Evolutionary conservation across 805 yeast species (phyloP).

Genomic region (Pichia heedii): DNA sequence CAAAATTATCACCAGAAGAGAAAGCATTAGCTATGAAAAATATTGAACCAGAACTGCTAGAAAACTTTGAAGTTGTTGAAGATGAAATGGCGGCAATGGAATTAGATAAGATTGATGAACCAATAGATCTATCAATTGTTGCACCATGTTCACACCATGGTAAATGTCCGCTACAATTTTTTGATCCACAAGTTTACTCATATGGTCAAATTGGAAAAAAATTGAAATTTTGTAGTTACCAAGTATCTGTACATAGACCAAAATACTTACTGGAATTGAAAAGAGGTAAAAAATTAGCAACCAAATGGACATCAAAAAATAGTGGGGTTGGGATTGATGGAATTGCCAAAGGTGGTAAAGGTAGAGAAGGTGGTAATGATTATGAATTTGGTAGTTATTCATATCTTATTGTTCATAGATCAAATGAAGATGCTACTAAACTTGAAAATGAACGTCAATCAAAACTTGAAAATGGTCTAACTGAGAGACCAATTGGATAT

Average conservation of each 20-base stretch:
- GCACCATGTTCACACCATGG: slow-evolving; percentile 93
- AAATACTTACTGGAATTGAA: slow-evolving; percentile 73
- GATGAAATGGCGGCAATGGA: slow-evolving; percentile 7
- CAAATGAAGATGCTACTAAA: slow-evolving; percentile 30
- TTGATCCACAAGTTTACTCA: slow-evolving; percentile 58
- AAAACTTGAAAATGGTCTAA: slow-evolving; percentile 3
- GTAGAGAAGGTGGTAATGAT: slow-evolving; percentile 64
- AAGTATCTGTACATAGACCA: slow-evolving; percentile 68
- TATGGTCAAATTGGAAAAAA: slow-evolving; percentile 45
- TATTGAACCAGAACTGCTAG: slow-evolving; percentile 20
- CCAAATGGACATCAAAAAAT: slow-evolving; percentile 56
- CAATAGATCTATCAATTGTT: slow-evolving; percentile 50
- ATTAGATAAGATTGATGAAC: slow-evolving; percentile 7
- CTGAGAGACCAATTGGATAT: slow-evolving; percentile 21
- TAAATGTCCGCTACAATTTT: slow-evolving; percentile 75
- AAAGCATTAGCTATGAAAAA: slow-evolving; percentile 16
- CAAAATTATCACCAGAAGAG: slow-evolving; percentile 7
- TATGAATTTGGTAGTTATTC: slow-evolving; percentile 65
- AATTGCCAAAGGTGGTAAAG: slow-evolving; percentile 53
- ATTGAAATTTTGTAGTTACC: slow-evolving; percentile 67
- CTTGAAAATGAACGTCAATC: slow-evolving; percentile 14
- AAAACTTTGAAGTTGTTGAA: slow-evolving; percentile 18
- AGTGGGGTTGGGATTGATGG: slow-evolving; percentile 47
- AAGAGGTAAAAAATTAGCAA: slow-evolving; percentile 66
- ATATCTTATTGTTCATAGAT: slow-evolving; percentile 63